phyloP scores from a whole-genome alignment of 225 moss, liverwort and hornwort species.

The Ulota crispa region DNA sequence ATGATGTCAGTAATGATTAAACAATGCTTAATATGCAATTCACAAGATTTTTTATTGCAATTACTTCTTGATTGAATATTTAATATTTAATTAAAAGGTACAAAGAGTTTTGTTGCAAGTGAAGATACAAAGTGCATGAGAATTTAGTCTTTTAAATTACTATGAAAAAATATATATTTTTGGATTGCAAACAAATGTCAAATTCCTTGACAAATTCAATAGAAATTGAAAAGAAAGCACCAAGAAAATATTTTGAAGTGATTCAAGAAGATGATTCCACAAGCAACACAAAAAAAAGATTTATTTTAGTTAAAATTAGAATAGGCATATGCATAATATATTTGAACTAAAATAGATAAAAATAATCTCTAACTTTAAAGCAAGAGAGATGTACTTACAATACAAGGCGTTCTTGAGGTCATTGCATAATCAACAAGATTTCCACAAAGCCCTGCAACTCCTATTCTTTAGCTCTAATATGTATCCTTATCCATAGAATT shows the following conservation, averaged over 20 bases:
- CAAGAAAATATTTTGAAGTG: background rate
- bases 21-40: too few species aligned
- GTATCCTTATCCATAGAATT: background rate
- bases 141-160: too few species aligned
- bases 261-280: background rate
- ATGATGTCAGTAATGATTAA: too few species aligned
- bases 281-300: background rate
- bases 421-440: slow-evolving; percentile 41
- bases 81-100: too few species aligned
- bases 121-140: too few species aligned
- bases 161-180: too few species aligned
- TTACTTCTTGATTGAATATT: too few species aligned
- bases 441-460: slow-evolving; percentile 51
- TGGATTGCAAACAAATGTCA: background rate
- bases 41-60: too few species aligned
- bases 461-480: background rate
- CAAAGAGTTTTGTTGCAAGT: too few species aligned
- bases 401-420: slow-evolving; percentile 46
- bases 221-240: background rate
- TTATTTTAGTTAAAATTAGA: background rate
- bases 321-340: too few species aligned
- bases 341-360: too few species aligned
- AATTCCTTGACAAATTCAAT: background rate
- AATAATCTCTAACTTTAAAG: too few species aligned
- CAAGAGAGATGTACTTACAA: slow-evolving; percentile 31